Evolutionary conservation across 1,284 basidiomycete genomes (phyloP), one percentile per base, ranked within the genome.

Genomic region (Thecaphora thlaspeos): DNA sequence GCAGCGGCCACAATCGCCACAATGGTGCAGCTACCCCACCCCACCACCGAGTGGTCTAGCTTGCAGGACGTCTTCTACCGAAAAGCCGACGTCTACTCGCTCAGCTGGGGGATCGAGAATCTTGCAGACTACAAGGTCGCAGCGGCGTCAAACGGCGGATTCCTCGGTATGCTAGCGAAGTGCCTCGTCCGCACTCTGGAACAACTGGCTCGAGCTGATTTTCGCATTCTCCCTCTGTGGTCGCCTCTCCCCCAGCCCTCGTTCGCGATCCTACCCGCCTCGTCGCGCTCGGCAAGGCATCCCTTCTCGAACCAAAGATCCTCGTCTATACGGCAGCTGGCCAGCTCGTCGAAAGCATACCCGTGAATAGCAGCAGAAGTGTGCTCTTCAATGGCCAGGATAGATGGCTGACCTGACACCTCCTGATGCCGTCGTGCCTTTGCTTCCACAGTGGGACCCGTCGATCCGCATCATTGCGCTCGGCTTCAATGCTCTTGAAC

Each of bases 181-280:
- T n/a, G n/a, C n/a, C n/a, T n/a, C n/a, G n/a, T n/a, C n/a, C n/a
- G n/a, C n/a, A n/a, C n/a, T n/a, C n/a, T n/a, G n/a, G n/a, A n/a
- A n/a, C n/a, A n/a, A n/a, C n/a, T n/a, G n/a, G n/a, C n/a, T n/a
- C n/a, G n/a, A n/a, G n/a, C n/a, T n/a, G n/a, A n/a, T n/a, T n/a
- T n/a, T n/a, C n/a, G n/a, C n/a, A n/a, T n/a, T n/a, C n/a, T n/a
- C n/a, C n/a, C n/a, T n/a, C n/a, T n/a, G n/a, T n/a, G n/a, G n/a
- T n/a, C n/a, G n/a, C n/a, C n/a, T 34, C 37, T 22, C 9, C n/a
- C 12, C 19, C 66, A 91, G 94, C 94, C 19, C 79, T 96, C 24
- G 89, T 93, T 83, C 84, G 92, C 5, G 91, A 97, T 74, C 85
- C 84, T 45, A 83, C 86, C 11, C 92, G 89, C 77, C 80, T 95